These are phyloP conservation scores for Bauhinia variegata DNA, from an alignment of 306 rosid species.

Conservation along the genomic window DNA sequence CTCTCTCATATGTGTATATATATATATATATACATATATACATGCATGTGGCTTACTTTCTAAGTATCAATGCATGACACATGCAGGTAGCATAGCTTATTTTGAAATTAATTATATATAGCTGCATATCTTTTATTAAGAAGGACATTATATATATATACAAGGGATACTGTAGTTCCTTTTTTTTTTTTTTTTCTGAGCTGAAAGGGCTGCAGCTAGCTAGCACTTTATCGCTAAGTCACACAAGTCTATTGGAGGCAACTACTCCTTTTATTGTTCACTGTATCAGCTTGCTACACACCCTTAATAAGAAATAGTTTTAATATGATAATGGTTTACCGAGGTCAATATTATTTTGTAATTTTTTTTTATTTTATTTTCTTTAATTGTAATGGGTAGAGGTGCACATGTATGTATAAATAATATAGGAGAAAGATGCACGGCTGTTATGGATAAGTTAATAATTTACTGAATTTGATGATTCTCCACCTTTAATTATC, in stretches of 20 bases:
- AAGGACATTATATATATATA: too few species aligned
- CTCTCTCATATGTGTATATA: too few species aligned
- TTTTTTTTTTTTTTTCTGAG: neutral
- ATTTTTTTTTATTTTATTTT: neutral
- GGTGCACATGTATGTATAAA: neutral
- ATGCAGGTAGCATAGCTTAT: too few species aligned
- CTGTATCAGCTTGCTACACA: conserved; percentile 3
- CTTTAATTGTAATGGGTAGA: neutral
- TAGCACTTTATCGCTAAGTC: too few species aligned
- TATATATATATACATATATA: too few species aligned
- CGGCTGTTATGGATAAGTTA: conserved; percentile 40
- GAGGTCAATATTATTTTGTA: neutral
- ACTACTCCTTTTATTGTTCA: conserved; percentile 14
- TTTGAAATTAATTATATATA: neutral
- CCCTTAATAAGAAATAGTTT: too few species aligned
- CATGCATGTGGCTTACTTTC: too few species aligned
- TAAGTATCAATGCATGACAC: too few species aligned
- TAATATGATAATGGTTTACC: too few species aligned
- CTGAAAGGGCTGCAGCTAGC: neutral
- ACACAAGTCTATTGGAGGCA: neutral
- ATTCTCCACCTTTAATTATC: too few species aligned
- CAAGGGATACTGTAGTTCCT: neutral
- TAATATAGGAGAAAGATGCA: conserved; percentile 7
- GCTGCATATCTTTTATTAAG: neutral
- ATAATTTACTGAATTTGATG: conserved; percentile 42